These are phyloP conservation scores for Yarrowia divulgata DNA, from an alignment of 805 yeast genomes.

Conservation along the genomic window DNA sequence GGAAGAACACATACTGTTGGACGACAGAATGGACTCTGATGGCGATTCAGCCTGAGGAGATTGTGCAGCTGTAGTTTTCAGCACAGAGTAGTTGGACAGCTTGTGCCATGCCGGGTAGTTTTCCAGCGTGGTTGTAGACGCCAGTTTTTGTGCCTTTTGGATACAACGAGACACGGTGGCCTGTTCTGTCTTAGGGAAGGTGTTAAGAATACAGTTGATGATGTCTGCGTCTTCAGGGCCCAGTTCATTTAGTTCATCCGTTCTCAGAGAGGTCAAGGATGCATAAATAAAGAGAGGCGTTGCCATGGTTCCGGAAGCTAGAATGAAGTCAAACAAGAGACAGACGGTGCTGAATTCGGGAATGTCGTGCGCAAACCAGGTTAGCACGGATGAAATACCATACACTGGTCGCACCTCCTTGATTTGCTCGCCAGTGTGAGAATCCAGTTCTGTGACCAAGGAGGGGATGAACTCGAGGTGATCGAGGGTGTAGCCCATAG, in stretches of 20 bases:
- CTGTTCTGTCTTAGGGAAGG: conserved; percentile 29
- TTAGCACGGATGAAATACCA: conserved; percentile 77
- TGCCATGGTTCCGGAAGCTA: conserved; percentile 63
- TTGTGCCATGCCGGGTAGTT: conserved; percentile 35
- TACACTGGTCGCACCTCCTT: conserved; percentile 62
- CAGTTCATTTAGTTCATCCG: conserved; percentile 55
- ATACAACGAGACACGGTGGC: conserved; percentile 3
- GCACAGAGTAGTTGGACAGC: conserved; percentile 26
- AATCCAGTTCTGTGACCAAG: conserved; percentile 60
- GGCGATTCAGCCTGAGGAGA: conserved; percentile 29
- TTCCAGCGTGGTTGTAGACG: conserved; percentile 23
- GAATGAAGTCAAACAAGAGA: conserved; percentile 71
- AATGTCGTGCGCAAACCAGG: conserved; percentile 78
- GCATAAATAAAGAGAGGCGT: conserved; percentile 68
- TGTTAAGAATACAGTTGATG: conserved; percentile 50
- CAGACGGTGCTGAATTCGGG: conserved; percentile 58
- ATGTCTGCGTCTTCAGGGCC: conserved; percentile 52
- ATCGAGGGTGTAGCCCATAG: conserved; percentile 68
- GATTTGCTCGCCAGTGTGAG: conserved; percentile 25
- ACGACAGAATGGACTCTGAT: conserved; percentile 17
- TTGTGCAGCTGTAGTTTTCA: conserved; percentile 27
- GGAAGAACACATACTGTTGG: conserved; percentile 20
- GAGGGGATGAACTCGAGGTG: conserved; percentile 73
- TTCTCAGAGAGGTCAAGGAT: conserved; percentile 57
- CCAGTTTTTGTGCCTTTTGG: conserved; percentile 19